Evolutionary conservation across 305 asterid genomes (phyloP).

Genomic region (Ilex paraguariensis): DNA sequence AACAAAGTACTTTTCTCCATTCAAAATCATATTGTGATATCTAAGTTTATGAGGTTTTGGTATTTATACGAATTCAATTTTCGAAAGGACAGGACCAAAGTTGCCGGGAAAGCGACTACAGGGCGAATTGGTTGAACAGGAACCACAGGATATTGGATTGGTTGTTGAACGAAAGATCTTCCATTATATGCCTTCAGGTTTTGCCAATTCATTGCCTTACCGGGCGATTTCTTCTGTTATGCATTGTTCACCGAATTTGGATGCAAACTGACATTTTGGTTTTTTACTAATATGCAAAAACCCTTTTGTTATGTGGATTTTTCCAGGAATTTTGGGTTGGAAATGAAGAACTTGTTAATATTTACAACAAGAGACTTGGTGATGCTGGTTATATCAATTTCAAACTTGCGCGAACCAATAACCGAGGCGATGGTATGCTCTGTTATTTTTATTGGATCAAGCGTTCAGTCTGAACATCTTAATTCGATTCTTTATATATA

Average conservation of each 20-base stretch:
- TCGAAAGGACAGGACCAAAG: constrained; percentile 66
- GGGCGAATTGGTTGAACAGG: constrained; percentile 76
- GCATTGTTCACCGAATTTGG: not conserved
- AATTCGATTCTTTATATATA: too few species aligned
- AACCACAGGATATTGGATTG: constrained; percentile 81
- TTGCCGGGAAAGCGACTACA: constrained; percentile 82
- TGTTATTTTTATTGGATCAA: not conserved
- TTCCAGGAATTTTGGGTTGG: constrained; percentile 94
- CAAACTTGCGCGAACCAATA: constrained; percentile 92
- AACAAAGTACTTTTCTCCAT: constrained; percentile 39
- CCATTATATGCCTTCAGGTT: constrained; percentile 97
- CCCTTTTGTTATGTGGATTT: not conserved
- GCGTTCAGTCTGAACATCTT: too few species aligned
- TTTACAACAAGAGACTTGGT: constrained; percentile 87
- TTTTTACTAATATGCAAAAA: not conserved
- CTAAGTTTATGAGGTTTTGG: not conserved
- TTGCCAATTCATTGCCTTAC: not conserved
- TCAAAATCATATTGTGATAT: not conserved
- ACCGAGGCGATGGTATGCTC: constrained; percentile 86
- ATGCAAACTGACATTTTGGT: not conserved
- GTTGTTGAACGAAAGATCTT: constrained; percentile 85
- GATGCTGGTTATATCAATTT: constrained; percentile 85
- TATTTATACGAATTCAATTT: not conserved
- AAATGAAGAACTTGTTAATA: constrained; percentile 80
- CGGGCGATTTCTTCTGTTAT: not conserved